These are phyloP conservation scores for Aspergillaceae sp. DNA, from an alignment of 2,329 filamentous ascomycete species.

Conservation along the genomic window DNA sequence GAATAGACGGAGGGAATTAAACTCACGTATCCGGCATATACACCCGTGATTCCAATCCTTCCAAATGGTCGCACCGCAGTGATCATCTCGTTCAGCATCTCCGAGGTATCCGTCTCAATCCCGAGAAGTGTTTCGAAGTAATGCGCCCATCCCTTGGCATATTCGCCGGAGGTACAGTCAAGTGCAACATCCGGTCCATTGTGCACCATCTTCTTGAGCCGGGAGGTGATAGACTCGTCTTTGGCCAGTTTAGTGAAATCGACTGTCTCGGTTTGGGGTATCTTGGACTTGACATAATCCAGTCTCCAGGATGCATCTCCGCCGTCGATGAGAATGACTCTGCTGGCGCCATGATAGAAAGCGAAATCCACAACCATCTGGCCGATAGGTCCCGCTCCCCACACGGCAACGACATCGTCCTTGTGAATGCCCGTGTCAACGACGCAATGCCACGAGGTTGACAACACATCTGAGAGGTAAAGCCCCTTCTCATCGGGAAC, in stretches of 20 bases:
- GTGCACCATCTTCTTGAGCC: slow-evolving; percentile 63
- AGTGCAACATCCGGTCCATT: slow-evolving; percentile 67
- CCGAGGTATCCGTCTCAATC: slow-evolving; percentile 75
- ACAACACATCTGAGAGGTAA: slow-evolving; percentile 71
- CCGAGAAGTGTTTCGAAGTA: slow-evolving; percentile 54
- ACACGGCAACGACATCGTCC: slow-evolving; percentile 70
- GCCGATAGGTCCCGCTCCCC: slow-evolving; percentile 80
- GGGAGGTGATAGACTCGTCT: slow-evolving; percentile 58
- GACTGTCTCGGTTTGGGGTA: slow-evolving; percentile 58
- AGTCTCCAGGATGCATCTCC: slow-evolving; percentile 56
- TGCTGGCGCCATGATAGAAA: slow-evolving; percentile 61
- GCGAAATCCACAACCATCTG: slow-evolving; percentile 65
- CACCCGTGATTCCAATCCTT: slow-evolving; percentile 67
- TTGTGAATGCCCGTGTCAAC: slow-evolving; percentile 75
- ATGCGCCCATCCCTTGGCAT: slow-evolving; percentile 54
- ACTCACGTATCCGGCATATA: slow-evolving; percentile 51
- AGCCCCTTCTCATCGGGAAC: slow-evolving; percentile 79
- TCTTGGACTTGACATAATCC: slow-evolving; percentile 56
- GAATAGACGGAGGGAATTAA: neutral
- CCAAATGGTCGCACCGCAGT: slow-evolving; percentile 48
- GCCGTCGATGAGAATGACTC: slow-evolving; percentile 72
- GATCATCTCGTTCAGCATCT: slow-evolving; percentile 48
- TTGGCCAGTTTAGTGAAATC: slow-evolving; percentile 59
- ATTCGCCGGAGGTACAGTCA: slow-evolving; percentile 59
- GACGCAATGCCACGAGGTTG: slow-evolving; percentile 72